phyloP scores from a whole-genome alignment of 116 monocot genomes.

The Iris pallida region DNA sequence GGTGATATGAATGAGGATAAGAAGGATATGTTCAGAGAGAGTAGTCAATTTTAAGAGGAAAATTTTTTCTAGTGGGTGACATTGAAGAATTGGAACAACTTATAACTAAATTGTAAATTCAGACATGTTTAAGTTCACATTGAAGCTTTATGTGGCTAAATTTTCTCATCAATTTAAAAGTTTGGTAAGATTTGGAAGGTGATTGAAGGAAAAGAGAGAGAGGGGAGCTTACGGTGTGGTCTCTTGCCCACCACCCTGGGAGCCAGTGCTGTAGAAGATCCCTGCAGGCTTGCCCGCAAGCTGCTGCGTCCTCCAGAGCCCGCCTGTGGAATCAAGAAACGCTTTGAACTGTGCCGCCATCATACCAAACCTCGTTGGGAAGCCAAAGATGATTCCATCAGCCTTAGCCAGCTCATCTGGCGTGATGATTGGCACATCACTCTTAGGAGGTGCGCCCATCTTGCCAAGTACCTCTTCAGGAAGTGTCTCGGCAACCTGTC shows the following conservation, averaged over 20 bases:
- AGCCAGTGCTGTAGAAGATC: constrained; percentile 40
- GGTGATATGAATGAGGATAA: too few species aligned
- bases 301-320: constrained; percentile 39
- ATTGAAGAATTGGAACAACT: too few species aligned
- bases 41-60: too few species aligned
- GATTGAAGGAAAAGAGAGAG: background rate
- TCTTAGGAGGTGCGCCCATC: constrained; percentile 47
- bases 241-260: constrained; percentile 58
- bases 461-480: constrained; percentile 31
- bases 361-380: constrained; percentile 54
- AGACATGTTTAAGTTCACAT: too few species aligned
- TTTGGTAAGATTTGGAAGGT: background rate
- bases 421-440: constrained; percentile 26
- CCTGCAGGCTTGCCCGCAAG: constrained; percentile 55
- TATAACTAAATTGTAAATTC: too few species aligned
- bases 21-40: too few species aligned
- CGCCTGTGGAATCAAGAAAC: constrained; percentile 40
- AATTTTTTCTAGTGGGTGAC: too few species aligned
- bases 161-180: too few species aligned
- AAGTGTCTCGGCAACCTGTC: constrained; percentile 44
- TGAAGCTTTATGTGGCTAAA: too few species aligned
- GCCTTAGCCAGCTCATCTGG: constrained; percentile 32
- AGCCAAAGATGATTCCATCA: constrained; percentile 45
- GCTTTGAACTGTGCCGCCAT: constrained; percentile 59
- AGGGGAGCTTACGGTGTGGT: constrained; percentile 36